Conservation (phyloP, 2,329 filamentous ascomycete species). For the Sarocladiaceae sp. region DNA sequence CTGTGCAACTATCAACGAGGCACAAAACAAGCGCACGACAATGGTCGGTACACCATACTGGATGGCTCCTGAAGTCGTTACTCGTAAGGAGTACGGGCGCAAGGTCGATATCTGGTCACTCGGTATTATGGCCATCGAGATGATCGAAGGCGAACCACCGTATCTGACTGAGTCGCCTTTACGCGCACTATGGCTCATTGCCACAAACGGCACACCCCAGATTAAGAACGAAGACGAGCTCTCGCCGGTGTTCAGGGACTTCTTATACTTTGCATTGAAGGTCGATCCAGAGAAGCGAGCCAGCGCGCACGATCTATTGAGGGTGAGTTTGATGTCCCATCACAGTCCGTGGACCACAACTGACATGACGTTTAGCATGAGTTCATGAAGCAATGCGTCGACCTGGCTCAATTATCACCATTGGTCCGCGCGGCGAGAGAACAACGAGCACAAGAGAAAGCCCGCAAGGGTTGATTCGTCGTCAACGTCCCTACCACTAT, state of each 20-base stretch:
- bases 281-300: slow-evolving; percentile 97
- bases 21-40: slow-evolving; percentile 93
- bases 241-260: slow-evolving; percentile 80
- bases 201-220: slow-evolving; percentile 89
- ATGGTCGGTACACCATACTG: slow-evolving; percentile 99
- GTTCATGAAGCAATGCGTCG: slow-evolving; percentile 74
- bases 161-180: slow-evolving; percentile 95
- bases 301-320: slow-evolving; percentile 87
- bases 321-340: slow-evolving; percentile 55
- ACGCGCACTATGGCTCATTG: slow-evolving; percentile 90
- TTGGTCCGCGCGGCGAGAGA: slow-evolving; percentile 82
- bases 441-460: slow-evolving; percentile 81
- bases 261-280: slow-evolving; percentile 87
- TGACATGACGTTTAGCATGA: slow-evolving; percentile 53
- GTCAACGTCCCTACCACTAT: not conserved
- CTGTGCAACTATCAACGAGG: slow-evolving; percentile 96
- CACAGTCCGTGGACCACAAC: slow-evolving; percentile 18
- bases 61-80: slow-evolving; percentile 99
- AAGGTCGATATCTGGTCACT: slow-evolving; percentile 99
- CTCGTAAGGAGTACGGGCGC: slow-evolving; percentile 92
- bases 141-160: slow-evolving; percentile 98
- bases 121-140: slow-evolving; percentile 99
- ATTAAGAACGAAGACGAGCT: slow-evolving; percentile 91
- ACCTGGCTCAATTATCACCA: slow-evolving; percentile 73
- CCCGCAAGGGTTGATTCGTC: slow-evolving; percentile 27